A percentile compares a stretch with the other conserved stretches of the same genome.
Evolutionary conservation across 805 yeast species (phyloP).

Genomic region (Yarrowia phangngaensis): DNA sequence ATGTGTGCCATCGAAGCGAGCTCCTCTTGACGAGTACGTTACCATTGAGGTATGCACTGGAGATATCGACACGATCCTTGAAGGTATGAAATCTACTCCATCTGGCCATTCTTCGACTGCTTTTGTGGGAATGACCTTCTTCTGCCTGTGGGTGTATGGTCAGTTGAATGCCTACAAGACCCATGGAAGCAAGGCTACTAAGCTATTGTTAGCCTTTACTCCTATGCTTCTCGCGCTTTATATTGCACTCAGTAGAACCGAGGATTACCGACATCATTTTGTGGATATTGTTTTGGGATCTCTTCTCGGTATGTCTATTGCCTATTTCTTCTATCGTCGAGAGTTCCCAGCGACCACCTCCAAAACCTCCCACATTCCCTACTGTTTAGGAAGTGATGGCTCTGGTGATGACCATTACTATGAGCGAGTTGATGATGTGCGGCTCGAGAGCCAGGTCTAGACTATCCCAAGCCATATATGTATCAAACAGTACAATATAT

Average conservation of each 20-base stretch:
- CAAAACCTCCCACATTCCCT: slow-evolving; percentile 18
- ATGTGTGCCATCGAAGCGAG: slow-evolving; percentile 61
- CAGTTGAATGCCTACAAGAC: slow-evolving; percentile 35
- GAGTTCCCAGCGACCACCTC: slow-evolving; percentile 21
- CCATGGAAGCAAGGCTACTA: slow-evolving; percentile 14
- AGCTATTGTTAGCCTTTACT: slow-evolving; percentile 18
- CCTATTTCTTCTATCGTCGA: slow-evolving; percentile 50
- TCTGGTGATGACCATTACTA: slow-evolving; percentile 15
- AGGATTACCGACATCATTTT: slow-evolving; percentile 92
- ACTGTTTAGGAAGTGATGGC: slow-evolving; percentile 22
- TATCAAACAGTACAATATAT: too few species aligned
- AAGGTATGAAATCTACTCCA: slow-evolving; percentile 57
- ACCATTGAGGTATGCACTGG: slow-evolving; percentile 41
- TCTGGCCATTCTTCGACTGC: slow-evolving; percentile 55
- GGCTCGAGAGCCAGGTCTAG: slow-evolving; percentile 20
- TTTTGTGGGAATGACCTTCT: slow-evolving; percentile 49
- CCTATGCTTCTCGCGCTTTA: slow-evolving; percentile 60
- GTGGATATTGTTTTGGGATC: slow-evolving; percentile 77
- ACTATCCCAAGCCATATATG: too few species aligned
- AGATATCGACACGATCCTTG: slow-evolving; percentile 38
- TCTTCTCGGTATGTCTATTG: slow-evolving; percentile 57
- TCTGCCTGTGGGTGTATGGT: slow-evolving; percentile 49
- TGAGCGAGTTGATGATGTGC: slow-evolving; percentile 24
- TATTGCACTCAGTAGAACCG: slow-evolving; percentile 78
- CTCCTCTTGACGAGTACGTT: slow-evolving; percentile 46